These are phyloP conservation scores for Penicillium canescens DNA, from an alignment of 495 filamentous ascomycete genomes.

Conservation along the genomic window DNA sequence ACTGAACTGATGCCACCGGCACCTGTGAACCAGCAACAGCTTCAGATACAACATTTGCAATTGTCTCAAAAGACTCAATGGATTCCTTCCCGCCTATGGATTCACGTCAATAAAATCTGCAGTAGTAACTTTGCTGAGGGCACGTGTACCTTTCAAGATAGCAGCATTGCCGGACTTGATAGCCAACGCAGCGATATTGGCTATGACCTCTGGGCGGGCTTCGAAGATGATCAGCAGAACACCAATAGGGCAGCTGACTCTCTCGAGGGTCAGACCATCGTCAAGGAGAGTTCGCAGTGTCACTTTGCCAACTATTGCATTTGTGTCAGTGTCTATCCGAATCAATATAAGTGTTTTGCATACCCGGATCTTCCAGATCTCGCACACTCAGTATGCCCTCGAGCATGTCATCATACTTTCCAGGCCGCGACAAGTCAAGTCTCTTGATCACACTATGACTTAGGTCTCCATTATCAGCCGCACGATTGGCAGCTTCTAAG, in stretches of 20 bases:
- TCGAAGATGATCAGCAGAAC: slow-evolving; percentile 98
- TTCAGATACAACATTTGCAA: slow-evolving; percentile 78
- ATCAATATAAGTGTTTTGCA: background rate
- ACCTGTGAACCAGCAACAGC: slow-evolving; percentile 77
- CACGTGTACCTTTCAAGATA: slow-evolving; percentile 80
- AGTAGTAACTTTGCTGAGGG: background rate
- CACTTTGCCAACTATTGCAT: slow-evolving; percentile 73
- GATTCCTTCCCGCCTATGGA: slow-evolving; percentile 84
- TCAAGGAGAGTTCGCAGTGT: slow-evolving; percentile 85
- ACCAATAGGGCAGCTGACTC: slow-evolving; percentile 90
- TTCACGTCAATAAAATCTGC: slow-evolving; percentile 4
- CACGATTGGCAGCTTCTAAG: slow-evolving; percentile 68
- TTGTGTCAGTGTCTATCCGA: slow-evolving; percentile 1
- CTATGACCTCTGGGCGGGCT: slow-evolving; percentile 96
- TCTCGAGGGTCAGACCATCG: slow-evolving; percentile 79
- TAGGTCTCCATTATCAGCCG: slow-evolving; percentile 70
- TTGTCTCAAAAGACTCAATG: slow-evolving; percentile 85
- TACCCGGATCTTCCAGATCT: slow-evolving; percentile 83
- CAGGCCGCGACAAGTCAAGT: slow-evolving; percentile 77
- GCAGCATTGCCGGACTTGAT: slow-evolving; percentile 98
- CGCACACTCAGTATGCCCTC: slow-evolving; percentile 91
- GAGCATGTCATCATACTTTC: slow-evolving; percentile 98
- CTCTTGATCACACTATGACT: slow-evolving; percentile 88
- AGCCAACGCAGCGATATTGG: slow-evolving; percentile 95
- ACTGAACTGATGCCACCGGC: slow-evolving; percentile 83